A percentile compares a stretch with the other conserved stretches of the same genome.
Conservation (phyloP, 2,329 filamentous ascomycete species). For the Penicillium palitans region DNA sequence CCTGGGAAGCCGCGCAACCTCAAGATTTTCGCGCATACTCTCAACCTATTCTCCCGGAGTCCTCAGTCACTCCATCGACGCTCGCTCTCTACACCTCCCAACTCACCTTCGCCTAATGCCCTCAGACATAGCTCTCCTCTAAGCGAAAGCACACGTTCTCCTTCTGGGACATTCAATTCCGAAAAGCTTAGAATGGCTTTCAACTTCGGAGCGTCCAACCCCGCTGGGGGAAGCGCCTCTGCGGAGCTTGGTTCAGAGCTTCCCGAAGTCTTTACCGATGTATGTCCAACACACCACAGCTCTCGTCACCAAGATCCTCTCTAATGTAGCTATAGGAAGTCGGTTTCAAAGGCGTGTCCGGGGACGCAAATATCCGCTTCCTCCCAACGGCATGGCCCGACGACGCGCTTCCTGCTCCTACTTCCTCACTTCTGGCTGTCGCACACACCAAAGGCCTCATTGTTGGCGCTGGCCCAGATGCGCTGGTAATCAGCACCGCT, state of each 20-base stretch:
- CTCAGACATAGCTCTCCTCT: constrained; percentile 33
- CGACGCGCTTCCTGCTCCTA: constrained; percentile 68
- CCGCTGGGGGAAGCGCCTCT: constrained; percentile 42
- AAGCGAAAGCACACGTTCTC: constrained; percentile 39
- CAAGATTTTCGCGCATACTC: constrained; percentile 49
- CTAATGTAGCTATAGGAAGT: constrained; percentile 56
- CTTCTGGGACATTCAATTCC: constrained; percentile 37
- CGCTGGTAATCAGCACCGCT: constrained; percentile 73
- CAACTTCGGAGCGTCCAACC: constrained; percentile 55
- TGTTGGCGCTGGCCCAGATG: constrained; percentile 82
- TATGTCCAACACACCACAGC: constrained; percentile 38
- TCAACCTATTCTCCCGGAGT: constrained; percentile 45
- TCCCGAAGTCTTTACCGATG: constrained; percentile 79
- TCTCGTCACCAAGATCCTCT: not conserved
- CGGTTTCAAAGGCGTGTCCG: constrained; percentile 76
- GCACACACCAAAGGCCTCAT: constrained; percentile 77
- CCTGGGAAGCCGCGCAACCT: constrained; percentile 25
- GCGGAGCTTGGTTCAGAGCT: constrained; percentile 65
- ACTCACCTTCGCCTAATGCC: constrained; percentile 42
- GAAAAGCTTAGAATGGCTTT: constrained; percentile 60
- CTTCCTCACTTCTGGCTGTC: constrained; percentile 79
- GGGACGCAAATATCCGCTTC: constrained; percentile 77
- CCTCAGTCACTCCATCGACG: constrained; percentile 45
- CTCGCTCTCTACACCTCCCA: constrained; percentile 43
- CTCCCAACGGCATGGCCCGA: constrained; percentile 75